A percentile compares a stretch with the other conserved stretches of the same genome.
Conservation (phyloP, 768 basidiomycete genomes). For the Xerocomus spinulosus region DNA sequence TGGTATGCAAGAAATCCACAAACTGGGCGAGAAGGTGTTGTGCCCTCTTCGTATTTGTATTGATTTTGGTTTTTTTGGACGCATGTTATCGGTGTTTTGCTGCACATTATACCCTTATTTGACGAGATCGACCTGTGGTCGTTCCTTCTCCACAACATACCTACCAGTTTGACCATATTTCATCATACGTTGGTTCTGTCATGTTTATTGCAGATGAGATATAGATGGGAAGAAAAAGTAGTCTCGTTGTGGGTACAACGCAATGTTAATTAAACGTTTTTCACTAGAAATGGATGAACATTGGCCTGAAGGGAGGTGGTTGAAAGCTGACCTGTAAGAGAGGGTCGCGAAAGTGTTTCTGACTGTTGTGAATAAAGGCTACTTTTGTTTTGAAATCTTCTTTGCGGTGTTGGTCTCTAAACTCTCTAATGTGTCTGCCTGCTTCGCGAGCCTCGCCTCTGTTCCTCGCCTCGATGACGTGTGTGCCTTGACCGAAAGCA, state of each 20-base stretch:
- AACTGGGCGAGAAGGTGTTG: conserved; percentile 81
- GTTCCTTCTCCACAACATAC: conserved; percentile 32
- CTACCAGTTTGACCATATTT: conserved; percentile 17
- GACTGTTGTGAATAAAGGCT: conserved; percentile 73
- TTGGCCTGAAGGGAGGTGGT: neutral
- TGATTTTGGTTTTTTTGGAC: conserved; percentile 38
- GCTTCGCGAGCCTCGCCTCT: conserved; percentile 94
- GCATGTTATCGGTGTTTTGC: conserved; percentile 29
- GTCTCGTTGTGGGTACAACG: conserved; percentile 5
- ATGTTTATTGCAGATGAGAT: conserved; percentile 6
- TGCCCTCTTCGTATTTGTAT: conserved; percentile 89
- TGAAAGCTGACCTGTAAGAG: conserved; percentile 43
- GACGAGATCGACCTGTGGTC: conserved; percentile 36
- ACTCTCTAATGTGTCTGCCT: conserved; percentile 78
- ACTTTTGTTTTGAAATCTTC: conserved; percentile 86
- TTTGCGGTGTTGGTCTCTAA: conserved; percentile 70
- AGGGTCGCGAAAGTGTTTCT: conserved; percentile 86
- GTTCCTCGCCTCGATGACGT: conserved; percentile 88
- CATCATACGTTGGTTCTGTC: conserved; percentile 7
- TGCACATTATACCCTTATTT: conserved; percentile 36
- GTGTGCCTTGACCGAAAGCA: conserved; percentile 74
- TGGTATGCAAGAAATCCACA: conserved; percentile 86
- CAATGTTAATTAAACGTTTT: conserved; percentile 3
- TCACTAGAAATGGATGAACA: conserved; percentile 20
- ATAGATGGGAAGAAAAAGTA: conserved; percentile 15